Conservation (phyloP, 2,329 filamentous ascomycete genomes). For the Epichloe hybrida region DNA sequence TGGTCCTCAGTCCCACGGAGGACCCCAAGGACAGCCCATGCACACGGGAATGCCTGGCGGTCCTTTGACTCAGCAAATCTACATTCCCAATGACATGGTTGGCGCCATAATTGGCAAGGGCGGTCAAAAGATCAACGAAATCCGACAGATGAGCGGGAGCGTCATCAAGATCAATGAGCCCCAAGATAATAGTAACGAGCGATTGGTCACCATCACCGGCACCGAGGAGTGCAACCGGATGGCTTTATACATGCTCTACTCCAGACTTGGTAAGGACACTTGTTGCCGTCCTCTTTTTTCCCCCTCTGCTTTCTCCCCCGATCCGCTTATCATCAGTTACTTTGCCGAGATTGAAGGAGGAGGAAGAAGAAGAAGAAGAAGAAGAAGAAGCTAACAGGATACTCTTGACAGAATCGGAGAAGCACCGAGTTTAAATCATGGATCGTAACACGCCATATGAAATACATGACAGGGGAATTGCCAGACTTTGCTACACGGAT, state of each 20-base stretch:
- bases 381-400: background rate
- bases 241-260: conserved; percentile 99
- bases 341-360: background rate
- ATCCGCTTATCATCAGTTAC: background rate
- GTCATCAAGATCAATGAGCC: conserved; percentile 99
- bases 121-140: conserved; percentile 98
- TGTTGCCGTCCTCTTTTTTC: background rate
- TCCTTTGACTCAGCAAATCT: conserved; percentile 94
- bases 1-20: conserved; percentile 42
- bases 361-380: background rate
- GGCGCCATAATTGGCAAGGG: conserved; percentile 98
- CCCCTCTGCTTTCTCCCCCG: background rate
- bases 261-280: conserved; percentile 61
- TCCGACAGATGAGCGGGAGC: conserved; percentile 88
- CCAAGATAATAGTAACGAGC: conserved; percentile 97
- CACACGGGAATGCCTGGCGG: conserved; percentile 43
- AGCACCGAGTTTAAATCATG: conserved; percentile 26
- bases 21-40: conserved; percentile 62
- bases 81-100: conserved; percentile 98
- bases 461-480: background rate
- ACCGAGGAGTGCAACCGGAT: conserved; percentile 98
- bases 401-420: conserved; percentile 27
- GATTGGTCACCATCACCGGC: conserved; percentile 91
- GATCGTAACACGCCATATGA: background rate
- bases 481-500: background rate